phyloP scores from a whole-genome alignment of 495 filamentous ascomycete genomes.

The Pseudevernia furfuracea region DNA sequence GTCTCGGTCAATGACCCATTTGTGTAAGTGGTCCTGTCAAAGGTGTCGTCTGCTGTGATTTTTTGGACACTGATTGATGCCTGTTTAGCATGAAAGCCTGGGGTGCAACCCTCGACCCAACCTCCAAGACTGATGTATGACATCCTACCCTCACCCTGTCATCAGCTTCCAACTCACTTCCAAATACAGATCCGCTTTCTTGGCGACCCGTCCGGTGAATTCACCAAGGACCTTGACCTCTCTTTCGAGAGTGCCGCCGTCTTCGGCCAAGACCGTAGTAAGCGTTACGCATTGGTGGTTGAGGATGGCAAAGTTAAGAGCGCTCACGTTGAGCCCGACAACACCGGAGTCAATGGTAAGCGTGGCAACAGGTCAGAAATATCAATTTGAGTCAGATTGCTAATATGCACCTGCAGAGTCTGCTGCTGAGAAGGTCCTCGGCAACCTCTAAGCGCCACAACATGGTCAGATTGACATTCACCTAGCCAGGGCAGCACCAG shows the following conservation, averaged over 20 bases:
- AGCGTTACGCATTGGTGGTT: conserved; percentile 78
- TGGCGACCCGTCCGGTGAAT: conserved; percentile 73
- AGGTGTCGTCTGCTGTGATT: not conserved
- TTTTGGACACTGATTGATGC: conserved; percentile 1
- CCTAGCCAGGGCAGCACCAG: not conserved
- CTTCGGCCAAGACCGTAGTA: conserved; percentile 78
- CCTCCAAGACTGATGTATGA: conserved; percentile 65
- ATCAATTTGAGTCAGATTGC: not conserved
- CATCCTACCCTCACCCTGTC: not conserved
- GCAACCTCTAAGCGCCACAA: conserved; percentile 12
- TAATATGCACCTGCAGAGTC: conserved; percentile 42
- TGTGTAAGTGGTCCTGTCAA: conserved; percentile 52
- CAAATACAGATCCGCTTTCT: conserved; percentile 68
- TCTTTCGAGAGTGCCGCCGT: conserved; percentile 73
- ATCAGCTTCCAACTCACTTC: conserved; percentile 8
- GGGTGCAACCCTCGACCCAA: conserved; percentile 64
- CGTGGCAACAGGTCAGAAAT: not conserved
- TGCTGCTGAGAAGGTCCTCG: conserved; percentile 63
- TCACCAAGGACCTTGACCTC: conserved; percentile 80
- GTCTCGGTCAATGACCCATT: conserved; percentile 93
- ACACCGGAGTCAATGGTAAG: conserved; percentile 77
- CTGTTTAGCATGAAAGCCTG: conserved; percentile 73
- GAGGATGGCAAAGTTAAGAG: conserved; percentile 72
- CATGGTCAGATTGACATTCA: not conserved
- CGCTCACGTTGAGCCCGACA: conserved; percentile 82